phyloP scores from a whole-genome alignment of 345 rosid species.

The Sisymbrium altissimum region DNA sequence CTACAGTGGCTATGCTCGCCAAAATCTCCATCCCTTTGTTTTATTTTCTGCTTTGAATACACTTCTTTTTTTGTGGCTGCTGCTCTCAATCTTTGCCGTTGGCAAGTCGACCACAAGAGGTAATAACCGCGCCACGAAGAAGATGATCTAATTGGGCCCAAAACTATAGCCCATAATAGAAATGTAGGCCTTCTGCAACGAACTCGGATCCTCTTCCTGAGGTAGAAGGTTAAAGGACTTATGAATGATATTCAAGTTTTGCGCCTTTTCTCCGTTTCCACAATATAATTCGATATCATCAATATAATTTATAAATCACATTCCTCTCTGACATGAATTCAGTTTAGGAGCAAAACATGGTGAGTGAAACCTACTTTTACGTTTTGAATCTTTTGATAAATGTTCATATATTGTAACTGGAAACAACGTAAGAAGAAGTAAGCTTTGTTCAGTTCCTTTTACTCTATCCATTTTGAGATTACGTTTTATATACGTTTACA shows the following conservation, averaged over 20 bases:
- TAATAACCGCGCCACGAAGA: background rate
- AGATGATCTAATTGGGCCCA: background rate
- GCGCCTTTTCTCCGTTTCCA: too few relatives aligned
- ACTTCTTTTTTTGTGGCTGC: background rate
- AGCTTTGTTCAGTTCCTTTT: slow-evolving; percentile 2
- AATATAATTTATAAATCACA: too few relatives aligned
- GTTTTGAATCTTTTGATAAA: too few relatives aligned
- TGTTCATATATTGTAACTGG: too few relatives aligned
- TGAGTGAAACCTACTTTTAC: too few relatives aligned
- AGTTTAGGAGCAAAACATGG: too few relatives aligned
- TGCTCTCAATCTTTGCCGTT: background rate
- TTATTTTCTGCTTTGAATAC: too few relatives aligned
- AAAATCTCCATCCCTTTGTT: too few relatives aligned
- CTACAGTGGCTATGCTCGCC: slow-evolving; percentile 21
- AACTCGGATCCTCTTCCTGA: background rate
- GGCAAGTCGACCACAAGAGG: background rate
- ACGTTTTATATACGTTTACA: background rate
- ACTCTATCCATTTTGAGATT: background rate
- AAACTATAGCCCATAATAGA: background rate
- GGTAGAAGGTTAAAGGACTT: background rate
- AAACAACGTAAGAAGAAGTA: slow-evolving; percentile 71
- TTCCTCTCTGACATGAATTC: too few relatives aligned
- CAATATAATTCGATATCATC: too few relatives aligned
- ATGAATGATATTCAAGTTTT: too few relatives aligned
- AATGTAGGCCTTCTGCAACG: background rate